Base-by-base conservation (phyloP, 352 stramenopile species). In the Pythium aphanidermatum region DNA sequence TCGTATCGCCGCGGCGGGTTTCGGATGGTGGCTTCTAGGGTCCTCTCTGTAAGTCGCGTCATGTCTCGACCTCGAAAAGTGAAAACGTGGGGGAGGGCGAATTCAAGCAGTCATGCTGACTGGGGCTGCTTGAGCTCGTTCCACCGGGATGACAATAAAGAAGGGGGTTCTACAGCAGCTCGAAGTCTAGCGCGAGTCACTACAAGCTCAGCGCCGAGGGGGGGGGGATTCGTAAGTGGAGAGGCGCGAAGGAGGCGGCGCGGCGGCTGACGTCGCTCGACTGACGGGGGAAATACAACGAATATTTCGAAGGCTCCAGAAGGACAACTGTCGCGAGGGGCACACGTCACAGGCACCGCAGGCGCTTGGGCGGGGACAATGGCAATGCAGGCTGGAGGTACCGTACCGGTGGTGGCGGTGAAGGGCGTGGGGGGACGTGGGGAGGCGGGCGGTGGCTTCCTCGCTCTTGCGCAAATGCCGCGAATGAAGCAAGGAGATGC, bases 51-150 rank as follows among this genome's bases (percentile, higher is more conserved):
- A 38, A 55, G 46, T 36, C 49, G 55, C 55, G 51, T 55, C 60
- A 69, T 69, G 37, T 63, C 51, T 30, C 41, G 54, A 50, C 47
- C 54, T 51, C 47, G n/a, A n/a, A 41, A 52, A 43, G 32, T 21
- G 28, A 40, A 43, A 30, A 33, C 25, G 39, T 12, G 29, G 20
- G 27, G 32, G 30, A 30, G 20, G 30, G 32, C 38, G 24, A 51
- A 51, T 17, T 65, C 32, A 69, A 58, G 60, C 60, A 49, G 51
- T 65, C 60, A 69, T 69, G 24, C 23, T 27, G 32, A 51, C 40
- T 42, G 20, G n/a, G n/a, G 23, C 16, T 44, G 43, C 39, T 47
- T 43, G 43, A 58, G 48, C 43, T 59, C 37, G 46, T 45, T 51
- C 29, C 32, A 58, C n/a, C 37, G 49, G 49, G 44, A 30, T 43